Evolutionary conservation across 2,329 filamentous ascomycete genomes (phyloP).

Genomic region (Dothideomycetidae sp.): DNA sequence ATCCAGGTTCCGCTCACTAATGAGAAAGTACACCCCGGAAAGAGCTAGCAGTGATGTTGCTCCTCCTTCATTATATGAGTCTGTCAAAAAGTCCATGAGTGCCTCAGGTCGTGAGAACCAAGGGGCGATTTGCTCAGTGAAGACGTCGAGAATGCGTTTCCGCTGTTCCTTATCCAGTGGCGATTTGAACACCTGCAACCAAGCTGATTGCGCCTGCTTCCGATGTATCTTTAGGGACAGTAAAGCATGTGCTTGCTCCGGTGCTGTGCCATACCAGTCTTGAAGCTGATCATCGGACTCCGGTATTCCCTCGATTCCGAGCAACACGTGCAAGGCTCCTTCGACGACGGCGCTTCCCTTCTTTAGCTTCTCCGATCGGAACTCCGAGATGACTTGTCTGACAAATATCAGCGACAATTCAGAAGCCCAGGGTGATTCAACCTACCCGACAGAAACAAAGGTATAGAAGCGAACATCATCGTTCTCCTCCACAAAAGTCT

Average conservation of each 20-base stretch:
- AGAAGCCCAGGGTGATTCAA: no score
- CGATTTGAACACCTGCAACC: constrained; percentile 62
- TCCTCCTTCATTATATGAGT: constrained; percentile 77
- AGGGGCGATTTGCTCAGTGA: constrained; percentile 66
- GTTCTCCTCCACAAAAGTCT: constrained; percentile 64
- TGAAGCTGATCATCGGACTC: constrained; percentile 50
- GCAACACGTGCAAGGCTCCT: constrained; percentile 33
- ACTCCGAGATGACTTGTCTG: no score
- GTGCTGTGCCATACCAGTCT: constrained; percentile 51
- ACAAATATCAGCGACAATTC: no score
- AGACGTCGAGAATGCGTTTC: constrained; percentile 61
- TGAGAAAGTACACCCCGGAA: constrained; percentile 88
- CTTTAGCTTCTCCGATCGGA: background rate
- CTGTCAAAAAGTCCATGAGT: constrained; percentile 91
- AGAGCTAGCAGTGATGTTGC: constrained; percentile 76
- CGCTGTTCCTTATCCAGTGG: constrained; percentile 57
- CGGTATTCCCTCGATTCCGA: constrained; percentile 56
- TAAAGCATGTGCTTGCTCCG: constrained; percentile 52
- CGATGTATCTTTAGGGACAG: constrained; percentile 57
- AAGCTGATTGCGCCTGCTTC: constrained; percentile 69
- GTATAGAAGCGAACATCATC: constrained; percentile 79
- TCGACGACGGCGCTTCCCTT: background rate
- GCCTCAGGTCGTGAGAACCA: constrained; percentile 83
- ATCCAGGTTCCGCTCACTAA: constrained; percentile 84
- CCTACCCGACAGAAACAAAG: constrained; percentile 60